Base-by-base conservation (phyloP, 495 filamentous ascomycete species). In the Parmelia sp. region DNA sequence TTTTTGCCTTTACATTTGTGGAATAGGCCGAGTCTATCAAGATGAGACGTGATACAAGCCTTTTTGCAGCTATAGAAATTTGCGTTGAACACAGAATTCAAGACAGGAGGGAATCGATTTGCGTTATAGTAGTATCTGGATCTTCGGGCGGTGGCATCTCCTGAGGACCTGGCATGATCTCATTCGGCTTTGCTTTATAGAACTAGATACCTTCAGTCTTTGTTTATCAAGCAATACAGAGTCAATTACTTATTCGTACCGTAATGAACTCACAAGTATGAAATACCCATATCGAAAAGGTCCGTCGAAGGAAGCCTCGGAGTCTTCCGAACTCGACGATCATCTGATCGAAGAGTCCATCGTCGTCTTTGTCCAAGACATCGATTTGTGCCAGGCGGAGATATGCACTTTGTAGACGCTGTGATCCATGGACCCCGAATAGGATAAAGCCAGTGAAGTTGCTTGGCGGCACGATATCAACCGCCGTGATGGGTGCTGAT, bases 51-150 rank as follows among this genome's bases (percentile, higher is more conserved):
- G 21, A 60, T 60, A 29, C 58, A 60, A 0, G 58, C 36, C 17
- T 60, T 60, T 4, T 47, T 60, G 58, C 58, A 60, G 25, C 58
- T 25, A 19, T 60, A 45, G 39, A 60, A 60, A 19, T 42, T 60
- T 23, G 58, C 21, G 4, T 60, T 29, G 58, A 60, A 60, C 4
- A 47, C 23, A 0, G 23, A 33, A 11, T 21, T 21, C 2, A 60
- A 3, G 11, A 60, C 21, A 0, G 58, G 58, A 33, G 58, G 58
- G 12, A 14, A 17, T 3, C 58, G 23, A n/a, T 9, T 12, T 12
- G 58, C 35, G 19, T 47, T 31, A 11, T 44, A 47, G 0, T 3
- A 39, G 45, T 45, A 1, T 60, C 58, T 31, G 6, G 8, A 11
- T 47, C 12, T 17, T 14, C 4, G 27, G 25, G 0, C 12, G 58